phyloP scores from a whole-genome alignment of 495 filamentous ascomycete species.

The Penicillium angulare region DNA sequence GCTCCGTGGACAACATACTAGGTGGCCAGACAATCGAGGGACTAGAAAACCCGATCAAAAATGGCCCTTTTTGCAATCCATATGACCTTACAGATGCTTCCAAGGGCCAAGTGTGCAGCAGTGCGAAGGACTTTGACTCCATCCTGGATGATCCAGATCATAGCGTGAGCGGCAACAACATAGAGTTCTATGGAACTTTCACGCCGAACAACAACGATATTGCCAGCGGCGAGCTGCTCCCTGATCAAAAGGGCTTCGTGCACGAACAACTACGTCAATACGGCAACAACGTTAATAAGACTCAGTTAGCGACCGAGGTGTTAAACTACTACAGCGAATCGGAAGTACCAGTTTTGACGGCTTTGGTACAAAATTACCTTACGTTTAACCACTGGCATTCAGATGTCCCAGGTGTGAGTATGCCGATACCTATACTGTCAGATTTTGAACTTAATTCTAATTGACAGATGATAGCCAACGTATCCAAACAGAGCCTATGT shows the following conservation, averaged over 20 bases:
- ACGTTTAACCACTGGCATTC: conserved; percentile 52
- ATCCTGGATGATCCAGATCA: conserved; percentile 50
- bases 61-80: conserved; percentile 41
- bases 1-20: conserved; percentile 7
- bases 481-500: conserved; percentile 49
- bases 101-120: conserved; percentile 33
- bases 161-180: conserved; percentile 46
- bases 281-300: conserved; percentile 26
- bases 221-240: conserved; percentile 25
- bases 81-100: conserved; percentile 37
- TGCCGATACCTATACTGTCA: background rate
- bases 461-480: conserved; percentile 28
- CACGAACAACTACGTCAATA: conserved; percentile 42
- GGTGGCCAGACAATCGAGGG: conserved; percentile 25
- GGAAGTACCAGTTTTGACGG: conserved; percentile 42
- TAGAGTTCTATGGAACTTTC: conserved; percentile 46
- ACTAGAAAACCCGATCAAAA: conserved; percentile 42
- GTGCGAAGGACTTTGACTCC: conserved; percentile 39
- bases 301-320: conserved; percentile 35
- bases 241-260: conserved; percentile 44
- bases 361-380: conserved; percentile 47
- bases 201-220: conserved; percentile 37
- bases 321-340: conserved; percentile 51
- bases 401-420: conserved; percentile 44
- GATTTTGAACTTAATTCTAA: background rate